These are phyloP conservation scores for Talaromyces rugulosus DNA, from an alignment of 2,329 filamentous ascomycete species.

Conservation along the genomic window DNA sequence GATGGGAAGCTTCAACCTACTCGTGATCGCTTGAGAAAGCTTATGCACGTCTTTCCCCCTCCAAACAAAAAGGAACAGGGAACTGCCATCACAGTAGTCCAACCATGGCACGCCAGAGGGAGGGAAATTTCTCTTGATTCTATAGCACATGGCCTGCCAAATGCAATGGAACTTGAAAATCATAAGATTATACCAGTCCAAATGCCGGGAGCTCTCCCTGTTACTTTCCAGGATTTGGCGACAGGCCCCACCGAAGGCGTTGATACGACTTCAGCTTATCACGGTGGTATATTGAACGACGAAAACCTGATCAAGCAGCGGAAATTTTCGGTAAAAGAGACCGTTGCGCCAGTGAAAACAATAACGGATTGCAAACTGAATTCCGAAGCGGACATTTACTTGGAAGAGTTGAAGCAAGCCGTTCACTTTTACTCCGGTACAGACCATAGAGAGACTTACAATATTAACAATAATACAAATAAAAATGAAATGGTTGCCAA, in stretches of 20 bases:
- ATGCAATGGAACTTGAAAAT: slow-evolving; percentile 9
- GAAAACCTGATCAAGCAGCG: not conserved
- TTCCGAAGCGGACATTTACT: not conserved
- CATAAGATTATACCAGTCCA: slow-evolving; percentile 3
- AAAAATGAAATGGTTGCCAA: not conserved
- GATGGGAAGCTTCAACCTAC: slow-evolving; percentile 23
- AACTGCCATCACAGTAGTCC: not conserved
- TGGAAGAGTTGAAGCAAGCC: not conserved
- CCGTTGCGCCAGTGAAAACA: not conserved
- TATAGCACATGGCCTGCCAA: slow-evolving; percentile 6
- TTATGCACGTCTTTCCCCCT: slow-evolving; percentile 2
- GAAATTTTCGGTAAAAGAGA: not conserved
- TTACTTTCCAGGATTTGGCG: slow-evolving; percentile 7
- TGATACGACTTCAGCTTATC: not conserved
- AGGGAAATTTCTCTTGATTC: not conserved
- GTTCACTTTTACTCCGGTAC: not conserved
- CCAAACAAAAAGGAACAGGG: not conserved
- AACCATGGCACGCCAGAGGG: not conserved
- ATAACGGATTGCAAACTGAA: not conserved
- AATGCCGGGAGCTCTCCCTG: slow-evolving; percentile 7
- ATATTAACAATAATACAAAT: not conserved
- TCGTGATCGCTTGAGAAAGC: slow-evolving; percentile 3
- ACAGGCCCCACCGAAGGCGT: not conserved
- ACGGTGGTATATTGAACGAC: not conserved
- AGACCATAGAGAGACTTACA: not conserved